Evolutionary conservation across 768 basidiomycete genomes (phyloP).

Genomic region (Lyophyllum semitale): DNA sequence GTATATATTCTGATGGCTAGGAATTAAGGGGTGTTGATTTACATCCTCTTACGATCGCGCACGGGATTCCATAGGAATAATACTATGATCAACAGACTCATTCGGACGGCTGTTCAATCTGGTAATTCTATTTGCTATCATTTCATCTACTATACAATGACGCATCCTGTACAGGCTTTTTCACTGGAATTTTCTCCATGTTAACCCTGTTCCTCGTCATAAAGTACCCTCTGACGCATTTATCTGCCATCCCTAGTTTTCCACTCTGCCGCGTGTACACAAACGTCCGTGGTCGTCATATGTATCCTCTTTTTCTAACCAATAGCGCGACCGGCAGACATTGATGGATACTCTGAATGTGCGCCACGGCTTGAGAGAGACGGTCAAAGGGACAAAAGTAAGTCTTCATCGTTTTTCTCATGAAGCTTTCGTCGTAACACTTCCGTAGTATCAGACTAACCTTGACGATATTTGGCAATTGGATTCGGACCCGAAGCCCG

Average conservation of each 20-base stretch:
- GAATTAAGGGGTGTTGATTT: no score
- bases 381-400: background rate
- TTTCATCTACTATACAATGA: background rate
- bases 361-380: no score
- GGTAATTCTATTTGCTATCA: constrained; percentile 10
- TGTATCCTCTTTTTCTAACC: background rate
- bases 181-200: background rate
- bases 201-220: background rate
- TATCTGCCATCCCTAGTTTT: background rate
- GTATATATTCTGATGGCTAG: constrained; percentile 13
- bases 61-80: constrained; percentile 36
- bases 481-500: background rate
- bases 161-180: background rate
- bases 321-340: background rate
- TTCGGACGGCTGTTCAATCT: constrained; percentile 34
- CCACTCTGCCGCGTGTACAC: background rate
- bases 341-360: no score
- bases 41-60: constrained; percentile 26
- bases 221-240: background rate
- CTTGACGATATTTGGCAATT: background rate
- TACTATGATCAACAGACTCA: constrained; percentile 32
- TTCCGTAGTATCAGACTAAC: background rate
- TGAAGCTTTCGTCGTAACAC: background rate
- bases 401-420: background rate
- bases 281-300: background rate